A percentile compares a stretch with the other conserved stretches of the same genome.
Evolutionary conservation across 1,284 basidiomycete species (phyloP).

Genomic region (Mycena sp.): DNA sequence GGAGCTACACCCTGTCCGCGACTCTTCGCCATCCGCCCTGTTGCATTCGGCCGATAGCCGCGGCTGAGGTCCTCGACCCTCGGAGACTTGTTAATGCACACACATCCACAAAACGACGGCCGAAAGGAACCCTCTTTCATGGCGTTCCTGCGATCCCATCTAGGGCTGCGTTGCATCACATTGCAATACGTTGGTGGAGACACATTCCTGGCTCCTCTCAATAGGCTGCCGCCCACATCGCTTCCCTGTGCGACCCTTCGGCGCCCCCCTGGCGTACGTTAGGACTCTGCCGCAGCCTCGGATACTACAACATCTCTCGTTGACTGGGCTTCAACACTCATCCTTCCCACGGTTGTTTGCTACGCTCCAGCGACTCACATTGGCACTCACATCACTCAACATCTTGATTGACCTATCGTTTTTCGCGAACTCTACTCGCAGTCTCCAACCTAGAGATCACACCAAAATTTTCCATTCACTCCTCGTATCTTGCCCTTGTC

Average conservation of each 20-base stretch:
- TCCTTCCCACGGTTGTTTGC: slow-evolving; percentile 51
- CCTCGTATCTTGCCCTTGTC: no score
- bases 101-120: slow-evolving; percentile 36
- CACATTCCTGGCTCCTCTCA: slow-evolving; percentile 36
- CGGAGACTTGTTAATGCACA: slow-evolving; percentile 57
- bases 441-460: no score
- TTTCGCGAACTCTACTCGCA: no score
- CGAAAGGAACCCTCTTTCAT: slow-evolving; percentile 46
- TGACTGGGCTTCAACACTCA: no score
- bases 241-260: no score
- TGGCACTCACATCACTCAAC: slow-evolving; percentile 55
- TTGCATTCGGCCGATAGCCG: no score
- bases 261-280: no score
- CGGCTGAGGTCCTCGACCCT: slow-evolving; percentile 58
- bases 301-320: no score
- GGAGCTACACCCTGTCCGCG: slow-evolving; percentile 55
- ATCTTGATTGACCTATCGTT: slow-evolving; percentile 59
- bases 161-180: slow-evolving; percentile 50
- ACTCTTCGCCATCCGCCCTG: slow-evolving; percentile 53
- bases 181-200: slow-evolving; percentile 48
- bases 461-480: no score
- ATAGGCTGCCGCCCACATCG: no score
- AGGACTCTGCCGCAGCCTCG: no score
- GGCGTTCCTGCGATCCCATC: slow-evolving; percentile 57
- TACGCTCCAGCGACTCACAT: slow-evolving; percentile 52